phyloP scores from a whole-genome alignment of 2,329 filamentous ascomycete genomes.

The Diaporthe amygdali region DNA sequence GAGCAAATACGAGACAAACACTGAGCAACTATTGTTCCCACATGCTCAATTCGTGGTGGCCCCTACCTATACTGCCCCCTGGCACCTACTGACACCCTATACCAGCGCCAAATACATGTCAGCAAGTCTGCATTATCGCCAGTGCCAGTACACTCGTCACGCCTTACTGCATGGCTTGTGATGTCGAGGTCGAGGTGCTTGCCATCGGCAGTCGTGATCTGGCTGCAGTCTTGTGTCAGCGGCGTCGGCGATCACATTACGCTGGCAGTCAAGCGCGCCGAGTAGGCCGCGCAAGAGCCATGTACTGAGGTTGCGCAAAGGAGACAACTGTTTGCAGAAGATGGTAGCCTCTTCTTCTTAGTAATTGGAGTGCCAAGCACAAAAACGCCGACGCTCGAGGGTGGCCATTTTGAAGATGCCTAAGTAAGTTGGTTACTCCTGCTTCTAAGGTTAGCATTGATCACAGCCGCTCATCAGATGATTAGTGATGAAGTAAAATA shows the following conservation, averaged over 20 bases:
- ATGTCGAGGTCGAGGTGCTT: not conserved
- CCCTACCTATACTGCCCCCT: not conserved
- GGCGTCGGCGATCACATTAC: not conserved
- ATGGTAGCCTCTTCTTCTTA: too few relatives aligned
- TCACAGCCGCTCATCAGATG: not conserved
- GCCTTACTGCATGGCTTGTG: not conserved
- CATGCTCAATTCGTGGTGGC: not conserved
- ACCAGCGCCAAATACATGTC: not conserved
- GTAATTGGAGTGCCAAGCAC: too few relatives aligned
- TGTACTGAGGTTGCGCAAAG: not conserved
- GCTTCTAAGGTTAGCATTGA: too few relatives aligned
- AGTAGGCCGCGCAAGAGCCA: not conserved
- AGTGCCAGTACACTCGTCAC: not conserved
- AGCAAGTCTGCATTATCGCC: not conserved
- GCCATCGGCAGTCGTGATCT: not conserved
- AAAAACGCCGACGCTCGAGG: not conserved
- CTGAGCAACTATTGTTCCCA: not conserved
- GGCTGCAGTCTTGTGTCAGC: not conserved
- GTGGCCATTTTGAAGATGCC: too few relatives aligned
- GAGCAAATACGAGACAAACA: not conserved
- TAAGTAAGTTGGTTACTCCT: rapidly evolving
- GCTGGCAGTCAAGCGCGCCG: not conserved
- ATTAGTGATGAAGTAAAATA: too few relatives aligned
- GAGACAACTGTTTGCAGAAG: too few relatives aligned
- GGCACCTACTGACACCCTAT: not conserved